These are phyloP conservation scores for Senecio squalidus DNA, from an alignment of 140 eudicot species.

Conservation along the genomic window DNA sequence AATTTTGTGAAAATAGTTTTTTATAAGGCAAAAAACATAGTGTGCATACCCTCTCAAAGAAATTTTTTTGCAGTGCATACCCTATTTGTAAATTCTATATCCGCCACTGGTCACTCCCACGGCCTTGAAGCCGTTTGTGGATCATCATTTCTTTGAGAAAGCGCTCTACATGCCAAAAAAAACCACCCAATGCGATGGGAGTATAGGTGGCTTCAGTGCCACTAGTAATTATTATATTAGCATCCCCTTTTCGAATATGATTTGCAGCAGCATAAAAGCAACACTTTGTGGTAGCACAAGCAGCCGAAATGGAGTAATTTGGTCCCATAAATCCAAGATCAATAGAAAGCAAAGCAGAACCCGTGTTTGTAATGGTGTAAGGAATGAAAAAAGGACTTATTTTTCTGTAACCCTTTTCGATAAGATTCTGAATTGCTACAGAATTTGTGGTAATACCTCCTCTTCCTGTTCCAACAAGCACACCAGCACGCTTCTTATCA, in stretches of 20 bases:
- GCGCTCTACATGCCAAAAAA: slow-evolving; percentile 48
- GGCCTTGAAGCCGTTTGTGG: slow-evolving; percentile 84
- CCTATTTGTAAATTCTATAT: no score
- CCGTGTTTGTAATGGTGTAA: slow-evolving; percentile 75
- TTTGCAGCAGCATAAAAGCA: slow-evolving; percentile 45
- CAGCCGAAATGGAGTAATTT: slow-evolving; percentile 43
- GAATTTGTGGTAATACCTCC: slow-evolving; percentile 69
- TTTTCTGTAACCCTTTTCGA: slow-evolving; percentile 62
- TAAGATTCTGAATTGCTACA: slow-evolving; percentile 59
- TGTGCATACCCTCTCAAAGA: no score
- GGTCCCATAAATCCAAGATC: slow-evolving; percentile 86
- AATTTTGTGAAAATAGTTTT: no score
- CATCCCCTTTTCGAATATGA: slow-evolving; percentile 46
- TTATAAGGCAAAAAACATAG: no score
- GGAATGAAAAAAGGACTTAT: slow-evolving; percentile 82
- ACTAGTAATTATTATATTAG: slow-evolving; percentile 45
- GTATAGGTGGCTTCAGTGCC: slow-evolving; percentile 43
- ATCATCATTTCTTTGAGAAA: slow-evolving; percentile 49
- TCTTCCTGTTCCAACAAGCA: slow-evolving; percentile 80
- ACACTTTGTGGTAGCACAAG: slow-evolving; percentile 43
- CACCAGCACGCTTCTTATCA: slow-evolving; percentile 75
- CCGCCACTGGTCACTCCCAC: no score
- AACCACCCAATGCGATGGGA: slow-evolving; percentile 15
- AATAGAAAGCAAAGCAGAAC: slow-evolving; percentile 74
- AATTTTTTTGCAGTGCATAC: no score